A percentile compares a stretch with the other conserved stretches of the same genome.
These are phyloP conservation scores for Umbellularia californica DNA, from an alignment of 164 flowering plant genomes.

Conservation along the genomic window DNA sequence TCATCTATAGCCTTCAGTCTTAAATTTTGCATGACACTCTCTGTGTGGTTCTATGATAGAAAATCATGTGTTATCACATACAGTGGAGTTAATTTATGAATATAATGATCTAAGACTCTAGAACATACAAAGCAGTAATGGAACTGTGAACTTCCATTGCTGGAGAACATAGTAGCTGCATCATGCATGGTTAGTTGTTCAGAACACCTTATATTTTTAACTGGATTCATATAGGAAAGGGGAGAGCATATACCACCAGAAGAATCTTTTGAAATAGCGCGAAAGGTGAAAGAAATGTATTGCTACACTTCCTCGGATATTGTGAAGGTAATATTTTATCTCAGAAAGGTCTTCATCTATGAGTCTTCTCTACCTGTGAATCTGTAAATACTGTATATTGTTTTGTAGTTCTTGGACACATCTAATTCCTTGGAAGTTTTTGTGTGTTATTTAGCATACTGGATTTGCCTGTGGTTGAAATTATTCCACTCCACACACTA, in stretches of 20 bases:
- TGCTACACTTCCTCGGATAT: slow-evolving; percentile 94
- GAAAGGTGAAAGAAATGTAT: slow-evolving; percentile 91
- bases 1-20: too few species aligned
- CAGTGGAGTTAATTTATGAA: background rate
- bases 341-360: too few species aligned
- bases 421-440: background rate
- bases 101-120: background rate
- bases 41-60: too few species aligned
- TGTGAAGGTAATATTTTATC: slow-evolving; percentile 64
- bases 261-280: slow-evolving; percentile 96
- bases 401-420: background rate
- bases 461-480: background rate
- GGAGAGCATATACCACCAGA: slow-evolving; percentile 97
- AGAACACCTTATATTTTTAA: slow-evolving; percentile 11
- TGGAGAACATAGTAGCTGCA: background rate
- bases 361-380: too few species aligned
- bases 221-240: slow-evolving; percentile 70
- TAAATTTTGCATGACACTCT: too few species aligned
- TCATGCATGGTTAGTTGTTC: background rate
- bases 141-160: background rate
- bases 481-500: background rate
- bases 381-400: too few species aligned
- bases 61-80: background rate
- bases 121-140: background rate
- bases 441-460: background rate